Evolutionary conservation across 345 rosid genomes (phyloP), one percentile per base, ranked within the genome.

Genomic region (Jatropha curcas): DNA sequence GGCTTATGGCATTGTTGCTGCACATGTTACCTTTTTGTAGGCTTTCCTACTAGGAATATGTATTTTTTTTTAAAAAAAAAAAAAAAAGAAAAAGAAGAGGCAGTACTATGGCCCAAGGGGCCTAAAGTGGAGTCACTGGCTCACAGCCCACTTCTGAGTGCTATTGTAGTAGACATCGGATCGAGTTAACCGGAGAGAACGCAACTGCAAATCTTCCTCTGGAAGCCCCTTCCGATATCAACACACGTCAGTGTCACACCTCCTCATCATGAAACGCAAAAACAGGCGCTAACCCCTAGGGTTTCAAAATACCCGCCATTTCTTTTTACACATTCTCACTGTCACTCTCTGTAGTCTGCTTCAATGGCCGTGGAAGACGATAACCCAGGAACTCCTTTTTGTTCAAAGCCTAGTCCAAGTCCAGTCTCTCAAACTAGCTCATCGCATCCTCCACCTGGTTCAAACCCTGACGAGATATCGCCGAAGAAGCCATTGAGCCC

Each of bases 231-330:
- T 17, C 33, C 9, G 9, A 28, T 27, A 43, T 39, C 0, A 20
- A 2, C 19, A 22, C 68, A 59, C 65, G 35, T 55, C 48, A 17
- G 14, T 13, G 22, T 53, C 33, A 43, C 31, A 13, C 67, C 41
- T 22, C 28, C 17, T 0, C 56, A 30, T 53, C n/a, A n/a, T n/a
- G n/a, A n/a, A n/a, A 1, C 39, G 9, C 51, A 11, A 31, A 34
- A 25, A 68, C 50, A 5, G 34, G 30, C 2, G 33, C 9, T n/a
- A 14, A 46, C 12, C 10, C n/a, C 59, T 57, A 41, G 84, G 88
- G 84, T 71, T 77, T 71, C 72, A 68, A 82, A 87, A 64, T 75
- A 75, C 92, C 84, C 92, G 90, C 91, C 88, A 67, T 58, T n/a
- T n/a, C 68, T 76, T 77, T 9, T 12, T n/a, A 12, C 24, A 4